Evolutionary conservation across 495 filamentous ascomycete genomes (phyloP).

Genomic region (Aspergillus leporis): DNA sequence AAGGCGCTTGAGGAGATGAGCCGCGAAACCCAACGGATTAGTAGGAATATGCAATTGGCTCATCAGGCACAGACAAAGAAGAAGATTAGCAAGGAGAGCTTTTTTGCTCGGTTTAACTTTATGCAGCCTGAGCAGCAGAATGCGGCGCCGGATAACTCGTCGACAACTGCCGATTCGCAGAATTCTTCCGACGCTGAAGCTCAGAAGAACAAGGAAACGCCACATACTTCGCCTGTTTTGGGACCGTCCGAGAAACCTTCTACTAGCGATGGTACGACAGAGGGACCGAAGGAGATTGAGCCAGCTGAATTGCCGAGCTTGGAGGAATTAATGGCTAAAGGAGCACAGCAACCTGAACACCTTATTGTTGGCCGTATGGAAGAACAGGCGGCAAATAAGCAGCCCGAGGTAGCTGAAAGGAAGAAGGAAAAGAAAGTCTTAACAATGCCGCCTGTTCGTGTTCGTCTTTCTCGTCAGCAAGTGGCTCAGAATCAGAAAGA

Average conservation of each 20-base stretch:
- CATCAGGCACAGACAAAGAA: slow-evolving; percentile 90
- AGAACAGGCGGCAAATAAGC: slow-evolving; percentile 1
- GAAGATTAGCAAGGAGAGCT: slow-evolving; percentile 80
- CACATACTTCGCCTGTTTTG: slow-evolving; percentile 49
- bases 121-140: slow-evolving; percentile 37
- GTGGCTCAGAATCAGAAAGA: slow-evolving; percentile 42
- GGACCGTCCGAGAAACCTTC: slow-evolving; percentile 28
- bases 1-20: slow-evolving; percentile 96
- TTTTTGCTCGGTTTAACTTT: slow-evolving; percentile 85
- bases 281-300: slow-evolving; percentile 4
- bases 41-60: slow-evolving; percentile 84
- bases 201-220: slow-evolving; percentile 43
- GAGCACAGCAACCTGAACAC: slow-evolving; percentile 11
- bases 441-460: slow-evolving; percentile 36
- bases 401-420: slow-evolving; percentile 3
- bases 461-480: slow-evolving; percentile 38
- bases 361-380: slow-evolving; percentile 11
- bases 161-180: slow-evolving; percentile 43
- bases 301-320: slow-evolving; percentile 19
- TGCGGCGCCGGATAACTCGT: slow-evolving; percentile 30
- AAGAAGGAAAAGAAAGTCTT: slow-evolving; percentile 23
- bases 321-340: slow-evolving; percentile 20
- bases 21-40: slow-evolving; percentile 88
- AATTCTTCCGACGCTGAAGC: slow-evolving; percentile 52
- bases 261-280: slow-evolving; percentile 19